phyloP scores from a whole-genome alignment of 1,284 basidiomycete species.

The Tausonia pullulans region DNA sequence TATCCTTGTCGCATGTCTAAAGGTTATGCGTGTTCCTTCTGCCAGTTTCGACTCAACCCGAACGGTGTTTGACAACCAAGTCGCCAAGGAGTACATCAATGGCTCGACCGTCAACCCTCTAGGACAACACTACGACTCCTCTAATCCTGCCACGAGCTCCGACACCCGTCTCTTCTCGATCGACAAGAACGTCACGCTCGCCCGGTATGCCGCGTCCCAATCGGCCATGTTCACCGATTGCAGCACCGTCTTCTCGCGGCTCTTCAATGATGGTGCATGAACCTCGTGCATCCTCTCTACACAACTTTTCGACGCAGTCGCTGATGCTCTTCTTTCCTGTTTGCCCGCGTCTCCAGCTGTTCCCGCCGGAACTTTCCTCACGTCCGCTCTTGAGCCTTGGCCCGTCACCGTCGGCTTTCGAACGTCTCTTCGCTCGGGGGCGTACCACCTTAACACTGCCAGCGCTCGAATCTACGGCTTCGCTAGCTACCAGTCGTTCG shows the following conservation, averaged over 20 bases:
- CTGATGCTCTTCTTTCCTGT: neutral
- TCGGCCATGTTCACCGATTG: conserved; percentile 15
- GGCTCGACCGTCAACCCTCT: conserved; percentile 15
- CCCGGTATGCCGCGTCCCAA: conserved; percentile 10
- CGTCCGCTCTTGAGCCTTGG: conserved; percentile 14
- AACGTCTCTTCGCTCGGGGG: conserved; percentile 12
- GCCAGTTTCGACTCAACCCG: conserved; percentile 12
- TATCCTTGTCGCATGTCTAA: neutral
- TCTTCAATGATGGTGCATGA: conserved; percentile 16
- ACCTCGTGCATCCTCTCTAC: no score
- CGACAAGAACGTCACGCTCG: conserved; percentile 19
- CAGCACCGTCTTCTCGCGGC: conserved; percentile 8
- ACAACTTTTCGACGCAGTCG: no score
- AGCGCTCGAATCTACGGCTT: conserved; percentile 17
- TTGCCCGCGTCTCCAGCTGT: conserved; percentile 15
- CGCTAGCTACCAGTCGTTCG: conserved; percentile 13
- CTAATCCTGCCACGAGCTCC: conserved; percentile 6
- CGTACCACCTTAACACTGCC: conserved; percentile 7
- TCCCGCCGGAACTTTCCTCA: conserved; percentile 14
- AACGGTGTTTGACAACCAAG: conserved; percentile 16
- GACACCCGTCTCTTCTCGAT: conserved; percentile 17
- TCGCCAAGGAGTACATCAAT: conserved; percentile 15
- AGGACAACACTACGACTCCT: conserved; percentile 16
- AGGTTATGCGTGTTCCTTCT: neutral
- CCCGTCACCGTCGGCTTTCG: conserved; percentile 14